Base-by-base conservation (phyloP, 2,329 filamentous ascomycete species). In the Cordyceps farinosa region DNA sequence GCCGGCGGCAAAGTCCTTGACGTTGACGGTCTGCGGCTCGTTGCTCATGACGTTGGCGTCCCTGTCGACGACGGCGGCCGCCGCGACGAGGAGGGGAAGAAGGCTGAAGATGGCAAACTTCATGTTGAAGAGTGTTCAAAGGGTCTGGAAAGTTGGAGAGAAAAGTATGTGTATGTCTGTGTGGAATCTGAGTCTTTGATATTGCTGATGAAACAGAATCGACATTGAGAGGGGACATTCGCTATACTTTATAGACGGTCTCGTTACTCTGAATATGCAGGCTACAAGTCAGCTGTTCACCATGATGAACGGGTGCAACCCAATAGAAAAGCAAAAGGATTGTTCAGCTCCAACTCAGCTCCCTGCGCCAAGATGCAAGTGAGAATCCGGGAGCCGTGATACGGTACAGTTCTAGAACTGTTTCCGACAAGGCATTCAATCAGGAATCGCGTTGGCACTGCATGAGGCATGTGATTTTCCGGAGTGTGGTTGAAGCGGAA, bases 331-430 rank as follows among this genome's bases (percentile, higher is more conserved):
- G 34, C 27, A 15, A 5, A 47, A 47, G 4, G 22, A 34, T 13
- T 61, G 36, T 38, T 61, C 50, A 61, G 48, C 50, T 61, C 32
- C 38, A 15, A 45, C 38, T 60, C 47, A 45, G 57, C 57, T 60
- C 36, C 29, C 36, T 60, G 57, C 29, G 57, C 57, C 47, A 61
- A 47, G 50, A 61, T 54, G 58, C 38, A 47, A 22, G 50, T 36
- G 2, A 22, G 48, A 30, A 17, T n/a, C 22, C 38, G 47, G 6
- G 11, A 30, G 36, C 5, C 3, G 38, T 30, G 11, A 4, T 22
- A n/a, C 29, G 13, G 36, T 29, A 8, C 15, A 15, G 27, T 6
- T 40, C 56, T 30, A 40, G 34, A 59, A n/a, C 42, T 5, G 34
- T 22, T 48, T 48, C 8, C 1, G n/a, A 30, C 11, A 13, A 40